Percentiles rank a stretch among this genome's conserved stretches.
phyloP scores from a whole-genome alignment of 495 filamentous ascomycete species.

The Cladorrhinum samala region DNA sequence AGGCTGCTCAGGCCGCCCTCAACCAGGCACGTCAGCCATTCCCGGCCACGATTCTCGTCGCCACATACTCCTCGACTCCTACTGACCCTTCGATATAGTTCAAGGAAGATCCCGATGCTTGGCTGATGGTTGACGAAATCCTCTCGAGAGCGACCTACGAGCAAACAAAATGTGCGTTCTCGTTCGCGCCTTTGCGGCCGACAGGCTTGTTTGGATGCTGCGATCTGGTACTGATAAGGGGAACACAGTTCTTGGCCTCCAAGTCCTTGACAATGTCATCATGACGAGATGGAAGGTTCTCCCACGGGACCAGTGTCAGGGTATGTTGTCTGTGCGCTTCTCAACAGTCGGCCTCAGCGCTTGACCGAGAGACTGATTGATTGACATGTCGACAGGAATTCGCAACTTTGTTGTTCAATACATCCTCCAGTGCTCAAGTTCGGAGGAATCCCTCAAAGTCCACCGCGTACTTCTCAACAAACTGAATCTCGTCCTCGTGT shows the following conservation, averaged over 20 bases:
- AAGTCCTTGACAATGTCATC: slow-evolving; percentile 96
- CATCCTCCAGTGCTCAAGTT: slow-evolving; percentile 86
- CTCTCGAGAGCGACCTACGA: slow-evolving; percentile 82
- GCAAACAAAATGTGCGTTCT: slow-evolving; percentile 85
- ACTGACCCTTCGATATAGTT: slow-evolving; percentile 54
- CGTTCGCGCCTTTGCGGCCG: background rate
- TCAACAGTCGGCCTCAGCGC: background rate
- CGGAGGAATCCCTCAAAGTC: slow-evolving; percentile 74
- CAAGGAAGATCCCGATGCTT: slow-evolving; percentile 96
- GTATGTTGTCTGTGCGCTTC: slow-evolving; percentile 32
- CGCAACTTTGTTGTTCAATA: slow-evolving; percentile 98
- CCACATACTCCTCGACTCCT: background rate
- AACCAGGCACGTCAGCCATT: slow-evolving; percentile 67
- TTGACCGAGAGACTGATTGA: slow-evolving; percentile 1
- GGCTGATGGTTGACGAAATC: slow-evolving; percentile 94
- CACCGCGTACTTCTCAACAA: slow-evolving; percentile 92
- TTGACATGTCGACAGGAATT: slow-evolving; percentile 56
- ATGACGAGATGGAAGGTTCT: slow-evolving; percentile 98
- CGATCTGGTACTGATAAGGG: slow-evolving; percentile 38
- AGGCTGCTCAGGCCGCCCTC: slow-evolving; percentile 85
- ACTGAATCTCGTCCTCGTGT: slow-evolving; percentile 93
- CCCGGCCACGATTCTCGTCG: background rate
- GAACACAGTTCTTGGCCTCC: slow-evolving; percentile 73
- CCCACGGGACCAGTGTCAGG: slow-evolving; percentile 90
- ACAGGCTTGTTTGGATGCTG: background rate